These are phyloP conservation scores for Leishmania mexicana DNA, from an alignment of 208 protist genomes.

Conservation along the genomic window DNA sequence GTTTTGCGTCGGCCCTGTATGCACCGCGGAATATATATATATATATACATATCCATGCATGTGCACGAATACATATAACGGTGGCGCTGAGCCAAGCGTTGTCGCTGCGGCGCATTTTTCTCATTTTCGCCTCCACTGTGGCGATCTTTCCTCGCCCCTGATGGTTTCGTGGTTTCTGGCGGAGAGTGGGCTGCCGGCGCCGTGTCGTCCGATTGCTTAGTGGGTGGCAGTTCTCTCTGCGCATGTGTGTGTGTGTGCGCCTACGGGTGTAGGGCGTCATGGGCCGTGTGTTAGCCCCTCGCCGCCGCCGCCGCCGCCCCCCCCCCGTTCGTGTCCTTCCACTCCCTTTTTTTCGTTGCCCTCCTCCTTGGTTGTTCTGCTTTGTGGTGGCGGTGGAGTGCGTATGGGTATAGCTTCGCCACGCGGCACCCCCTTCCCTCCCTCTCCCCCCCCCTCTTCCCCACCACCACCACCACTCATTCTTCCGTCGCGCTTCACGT, in stretches of 20 bases:
- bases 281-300: not conserved
- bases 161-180: not conserved
- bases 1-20: not conserved
- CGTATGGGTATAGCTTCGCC: too few species aligned
- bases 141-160: not conserved
- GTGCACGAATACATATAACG: too few species aligned
- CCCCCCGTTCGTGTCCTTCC: not conserved
- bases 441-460: too few species aligned
- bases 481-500: not conserved
- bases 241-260: not conserved
- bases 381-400: too few species aligned
- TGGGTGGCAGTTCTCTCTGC: not conserved
- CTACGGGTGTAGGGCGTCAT: not conserved
- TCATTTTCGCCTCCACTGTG: not conserved
- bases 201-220: not conserved
- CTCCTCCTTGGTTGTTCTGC: not conserved
- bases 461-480: too few species aligned
- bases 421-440: too few species aligned
- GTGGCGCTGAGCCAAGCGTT: too few species aligned
- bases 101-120: too few species aligned
- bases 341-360: not conserved
- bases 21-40: too few species aligned
- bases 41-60: too few species aligned
- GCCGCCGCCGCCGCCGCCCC: too few species aligned
- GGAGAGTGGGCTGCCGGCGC: too few species aligned